Conservation (phyloP, 176 grass and related monocot genomes). For the Aegilops speltoides region DNA sequence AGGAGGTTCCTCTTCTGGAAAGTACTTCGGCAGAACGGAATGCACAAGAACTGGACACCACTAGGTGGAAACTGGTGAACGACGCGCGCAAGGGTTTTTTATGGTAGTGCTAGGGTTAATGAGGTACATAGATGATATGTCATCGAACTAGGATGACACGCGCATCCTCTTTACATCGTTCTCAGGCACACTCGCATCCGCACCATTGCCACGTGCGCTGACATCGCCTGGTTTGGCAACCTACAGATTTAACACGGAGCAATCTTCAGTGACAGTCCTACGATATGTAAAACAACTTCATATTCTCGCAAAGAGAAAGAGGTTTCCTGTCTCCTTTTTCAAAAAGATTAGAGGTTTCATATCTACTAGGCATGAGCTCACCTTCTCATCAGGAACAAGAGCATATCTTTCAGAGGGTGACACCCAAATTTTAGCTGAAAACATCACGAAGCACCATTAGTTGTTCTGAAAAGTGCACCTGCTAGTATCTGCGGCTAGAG, state of each 20-base stretch:
- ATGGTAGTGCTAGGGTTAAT: constrained; percentile 4
- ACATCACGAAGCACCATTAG: background rate
- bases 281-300: background rate
- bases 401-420: constrained; percentile 97
- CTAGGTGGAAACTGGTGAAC: constrained; percentile 6
- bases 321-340: background rate
- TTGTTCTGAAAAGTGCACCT: background rate
- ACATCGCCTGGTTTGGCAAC: constrained; percentile 38
- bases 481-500: background rate
- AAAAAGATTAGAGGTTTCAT: too few species aligned
- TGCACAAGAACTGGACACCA: constrained; percentile 28
- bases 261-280: background rate
- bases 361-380: constrained; percentile 29
- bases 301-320: background rate
- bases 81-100: background rate
- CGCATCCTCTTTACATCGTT: constrained; percentile 88
- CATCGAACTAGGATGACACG: constrained; percentile 35
- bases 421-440: constrained; percentile 94
- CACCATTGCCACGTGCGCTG: constrained; percentile 49
- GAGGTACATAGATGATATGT: background rate
- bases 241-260: constrained; percentile 29
- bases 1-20: background rate
- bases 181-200: constrained; percentile 76
- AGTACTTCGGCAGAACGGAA: constrained; percentile 18
- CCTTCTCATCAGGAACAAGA: constrained; percentile 90